Conservation (phyloP, 2,329 filamentous ascomycete genomes). For the Parastagonospora nodorum region DNA sequence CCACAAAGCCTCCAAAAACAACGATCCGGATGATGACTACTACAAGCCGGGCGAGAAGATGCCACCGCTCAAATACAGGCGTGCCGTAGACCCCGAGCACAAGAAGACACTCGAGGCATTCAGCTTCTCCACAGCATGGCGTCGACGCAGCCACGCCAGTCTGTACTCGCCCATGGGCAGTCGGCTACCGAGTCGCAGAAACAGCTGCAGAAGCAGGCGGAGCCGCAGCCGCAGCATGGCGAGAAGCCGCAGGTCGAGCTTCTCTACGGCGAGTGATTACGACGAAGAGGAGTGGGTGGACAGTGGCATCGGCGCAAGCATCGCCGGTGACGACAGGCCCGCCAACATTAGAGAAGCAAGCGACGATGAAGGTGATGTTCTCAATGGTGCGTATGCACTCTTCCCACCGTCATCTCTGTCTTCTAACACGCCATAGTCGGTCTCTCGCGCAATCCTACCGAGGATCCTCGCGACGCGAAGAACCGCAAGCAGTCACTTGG, state of each 20-base stretch:
- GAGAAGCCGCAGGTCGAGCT: slow-evolving; percentile 42
- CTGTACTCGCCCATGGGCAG: slow-evolving; percentile 57
- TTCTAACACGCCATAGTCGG: slow-evolving; percentile 35
- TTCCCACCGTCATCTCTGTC: slow-evolving; percentile 4
- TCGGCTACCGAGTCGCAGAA: slow-evolving; percentile 49
- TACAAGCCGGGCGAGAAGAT: slow-evolving; percentile 59
- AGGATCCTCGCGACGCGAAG: slow-evolving; percentile 36
- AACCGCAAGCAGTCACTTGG: slow-evolving; percentile 27
- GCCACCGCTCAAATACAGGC: slow-evolving; percentile 57
- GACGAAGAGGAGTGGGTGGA: slow-evolving; percentile 48
- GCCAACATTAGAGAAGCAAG: slow-evolving; percentile 49
- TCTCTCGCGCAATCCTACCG: slow-evolving; percentile 40
- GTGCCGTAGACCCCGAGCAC: slow-evolving; percentile 56
- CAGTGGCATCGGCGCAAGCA: slow-evolving; percentile 43
- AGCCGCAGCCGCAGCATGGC: slow-evolving; percentile 37
- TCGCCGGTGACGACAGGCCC: slow-evolving; percentile 35
- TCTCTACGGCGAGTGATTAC: slow-evolving; percentile 29
- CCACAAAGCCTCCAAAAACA: slow-evolving; percentile 34
- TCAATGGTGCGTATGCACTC: slow-evolving; percentile 48
- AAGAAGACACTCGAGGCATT: slow-evolving; percentile 56
- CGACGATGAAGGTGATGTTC: slow-evolving; percentile 52
- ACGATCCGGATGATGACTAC: slow-evolving; percentile 50
- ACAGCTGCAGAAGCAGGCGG: slow-evolving; percentile 37
- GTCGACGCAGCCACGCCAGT: slow-evolving; percentile 51
- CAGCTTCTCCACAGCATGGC: slow-evolving; percentile 54